These are phyloP conservation scores for Phytophthora pinifolia DNA, from an alignment of 352 stramenopile genomes.

Conservation along the genomic window DNA sequence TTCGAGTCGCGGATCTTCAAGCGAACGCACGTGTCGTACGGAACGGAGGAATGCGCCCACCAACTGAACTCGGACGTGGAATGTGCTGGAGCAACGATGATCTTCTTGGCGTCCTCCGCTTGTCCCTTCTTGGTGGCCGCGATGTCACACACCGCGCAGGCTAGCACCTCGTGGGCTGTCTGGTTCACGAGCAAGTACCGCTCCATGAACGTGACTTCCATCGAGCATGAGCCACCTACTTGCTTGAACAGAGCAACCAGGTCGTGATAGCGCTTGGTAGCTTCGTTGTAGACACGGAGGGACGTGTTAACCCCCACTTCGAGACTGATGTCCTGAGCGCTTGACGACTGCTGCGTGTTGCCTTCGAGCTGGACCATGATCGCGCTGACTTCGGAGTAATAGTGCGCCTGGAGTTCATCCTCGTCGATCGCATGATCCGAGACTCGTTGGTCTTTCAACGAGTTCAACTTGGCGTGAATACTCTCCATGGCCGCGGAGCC, in stretches of 20 bases:
- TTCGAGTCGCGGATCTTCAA: constrained; percentile 48
- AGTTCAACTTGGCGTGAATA: constrained; percentile 76
- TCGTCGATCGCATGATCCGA: constrained; percentile 38
- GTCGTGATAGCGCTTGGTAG: constrained; percentile 72
- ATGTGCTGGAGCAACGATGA: constrained; percentile 34
- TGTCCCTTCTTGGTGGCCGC: constrained; percentile 16
- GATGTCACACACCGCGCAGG: constrained; percentile 51
- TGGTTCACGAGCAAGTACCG: constrained; percentile 80
- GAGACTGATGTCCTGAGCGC: constrained; percentile 58
- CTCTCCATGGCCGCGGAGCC: constrained; percentile 61
- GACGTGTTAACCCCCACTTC: constrained; percentile 66
- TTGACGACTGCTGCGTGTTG: constrained; percentile 51
- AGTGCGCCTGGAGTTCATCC: constrained; percentile 54
- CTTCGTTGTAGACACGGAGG: constrained; percentile 73
- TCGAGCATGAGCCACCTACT: constrained; percentile 58
- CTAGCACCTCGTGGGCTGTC: constrained; percentile 57
- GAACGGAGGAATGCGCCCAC: constrained; percentile 46
- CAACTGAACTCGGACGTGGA: constrained; percentile 71
- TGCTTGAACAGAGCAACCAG: constrained; percentile 73
- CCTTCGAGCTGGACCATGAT: constrained; percentile 71
- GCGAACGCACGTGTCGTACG: constrained; percentile 63
- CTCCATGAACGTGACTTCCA: constrained; percentile 79
- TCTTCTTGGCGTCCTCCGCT: constrained; percentile 20
- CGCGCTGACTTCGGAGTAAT: constrained; percentile 67
- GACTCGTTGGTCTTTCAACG: constrained; percentile 34